These are phyloP conservation scores for Penicillium odoratum DNA, from an alignment of 495 filamentous ascomycete genomes.

Conservation along the genomic window DNA sequence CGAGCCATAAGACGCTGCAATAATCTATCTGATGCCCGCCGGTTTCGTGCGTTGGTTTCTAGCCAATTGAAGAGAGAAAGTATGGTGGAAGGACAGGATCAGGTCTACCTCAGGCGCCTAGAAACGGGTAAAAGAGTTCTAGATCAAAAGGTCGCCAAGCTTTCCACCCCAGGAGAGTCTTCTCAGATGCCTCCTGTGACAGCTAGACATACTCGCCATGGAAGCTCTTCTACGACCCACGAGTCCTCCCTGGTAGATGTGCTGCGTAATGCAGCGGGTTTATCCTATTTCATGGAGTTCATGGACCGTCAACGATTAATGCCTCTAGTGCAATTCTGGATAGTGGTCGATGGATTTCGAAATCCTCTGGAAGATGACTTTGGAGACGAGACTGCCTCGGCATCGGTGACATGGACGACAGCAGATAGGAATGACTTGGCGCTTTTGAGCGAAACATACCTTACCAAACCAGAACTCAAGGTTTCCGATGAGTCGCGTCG, in stretches of 20 bases:
- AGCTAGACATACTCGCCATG: slow-evolving; percentile 34
- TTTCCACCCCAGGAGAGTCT: slow-evolving; percentile 64
- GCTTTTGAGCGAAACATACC: slow-evolving; percentile 86
- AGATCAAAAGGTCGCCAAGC: slow-evolving; percentile 83
- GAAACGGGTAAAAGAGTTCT: slow-evolving; percentile 88
- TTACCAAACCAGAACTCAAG: slow-evolving; percentile 78
- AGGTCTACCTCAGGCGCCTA: slow-evolving; percentile 79
- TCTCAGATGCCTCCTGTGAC: slow-evolving; percentile 36
- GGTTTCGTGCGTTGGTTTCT: slow-evolving; percentile 88
- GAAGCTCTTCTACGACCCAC: slow-evolving; percentile 56
- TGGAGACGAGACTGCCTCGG: slow-evolving; percentile 64
- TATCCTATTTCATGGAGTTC: slow-evolving; percentile 99
- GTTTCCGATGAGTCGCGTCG: slow-evolving; percentile 66
- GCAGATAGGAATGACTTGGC: slow-evolving; percentile 84
- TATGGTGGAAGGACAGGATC: slow-evolving; percentile 75
- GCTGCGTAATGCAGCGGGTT: slow-evolving; percentile 80
- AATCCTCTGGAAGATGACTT: slow-evolving; percentile 91
- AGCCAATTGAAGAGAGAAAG: slow-evolving; percentile 87
- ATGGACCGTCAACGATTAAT: slow-evolving; percentile 92
- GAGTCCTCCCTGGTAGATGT: slow-evolving; percentile 77
- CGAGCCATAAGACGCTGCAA: slow-evolving; percentile 83
- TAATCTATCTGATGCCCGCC: slow-evolving; percentile 90
- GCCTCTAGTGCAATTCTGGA: slow-evolving; percentile 95
- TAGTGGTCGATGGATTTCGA: slow-evolving; percentile 96
- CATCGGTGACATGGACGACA: slow-evolving; percentile 72